These are phyloP conservation scores for Lumnitzera littorea DNA, from an alignment of 345 rosid species.

Conservation along the genomic window DNA sequence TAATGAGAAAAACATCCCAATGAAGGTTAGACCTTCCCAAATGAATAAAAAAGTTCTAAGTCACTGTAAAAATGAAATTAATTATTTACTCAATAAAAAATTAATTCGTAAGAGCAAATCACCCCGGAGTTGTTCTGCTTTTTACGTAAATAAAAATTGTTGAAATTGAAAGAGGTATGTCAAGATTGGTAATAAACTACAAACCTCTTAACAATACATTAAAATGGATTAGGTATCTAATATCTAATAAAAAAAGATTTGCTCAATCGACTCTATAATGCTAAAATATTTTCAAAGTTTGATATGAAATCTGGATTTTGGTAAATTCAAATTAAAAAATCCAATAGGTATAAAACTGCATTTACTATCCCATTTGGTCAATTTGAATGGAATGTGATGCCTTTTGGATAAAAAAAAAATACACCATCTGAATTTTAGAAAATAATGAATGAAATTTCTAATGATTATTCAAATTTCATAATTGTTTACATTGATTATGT, in stretches of 20 bases:
- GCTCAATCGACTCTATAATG: too few species aligned
- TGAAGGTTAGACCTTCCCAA: background rate
- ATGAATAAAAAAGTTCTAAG: background rate
- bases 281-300: background rate
- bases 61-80: background rate
- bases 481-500: too few species aligned
- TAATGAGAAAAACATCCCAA: background rate
- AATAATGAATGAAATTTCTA: too few species aligned
- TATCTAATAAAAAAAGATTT: too few species aligned
- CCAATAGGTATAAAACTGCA: background rate
- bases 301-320: constrained; percentile 5
- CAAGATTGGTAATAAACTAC: background rate
- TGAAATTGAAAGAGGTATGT: background rate
- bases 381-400: too few species aligned
- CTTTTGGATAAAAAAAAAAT: too few species aligned
- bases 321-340: background rate
- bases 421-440: too few species aligned
- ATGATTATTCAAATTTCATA: too few species aligned
- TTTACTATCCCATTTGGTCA: too few species aligned
- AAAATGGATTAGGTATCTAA: too few species aligned
- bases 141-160: background rate
- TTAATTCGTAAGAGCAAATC: background rate
- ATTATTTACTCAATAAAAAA: background rate
- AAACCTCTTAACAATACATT: background rate
- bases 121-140: background rate